These are phyloP conservation scores for Cyclotella choctawhatcheeana DNA, from an alignment of 108 stramenopile genomes.

Conservation along the genomic window DNA sequence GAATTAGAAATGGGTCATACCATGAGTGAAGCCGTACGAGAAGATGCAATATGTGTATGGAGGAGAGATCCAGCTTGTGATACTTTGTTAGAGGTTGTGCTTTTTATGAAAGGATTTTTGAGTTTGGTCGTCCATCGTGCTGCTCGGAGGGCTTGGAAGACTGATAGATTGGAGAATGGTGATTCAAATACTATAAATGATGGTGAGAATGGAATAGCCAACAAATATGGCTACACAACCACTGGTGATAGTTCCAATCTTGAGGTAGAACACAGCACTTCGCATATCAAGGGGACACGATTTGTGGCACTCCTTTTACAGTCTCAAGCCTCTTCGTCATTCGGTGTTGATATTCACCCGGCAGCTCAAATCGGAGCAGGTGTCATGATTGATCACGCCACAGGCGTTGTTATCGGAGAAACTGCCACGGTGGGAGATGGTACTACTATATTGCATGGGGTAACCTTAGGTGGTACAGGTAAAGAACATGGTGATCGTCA, in stretches of 20 bases:
- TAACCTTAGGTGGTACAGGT: slow-evolving; percentile 68
- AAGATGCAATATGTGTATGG: slow-evolving; percentile 63
- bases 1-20: slow-evolving; percentile 61
- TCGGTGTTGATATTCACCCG: slow-evolving; percentile 81
- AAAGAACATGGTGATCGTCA: slow-evolving; percentile 69
- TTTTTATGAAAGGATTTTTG: slow-evolving; percentile 73
- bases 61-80: slow-evolving; percentile 74
- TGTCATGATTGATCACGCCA: slow-evolving; percentile 69
- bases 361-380: slow-evolving; percentile 59
- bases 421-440: slow-evolving; percentile 67
- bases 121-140: slow-evolving; percentile 51
- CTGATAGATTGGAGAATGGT: too few relatives aligned
- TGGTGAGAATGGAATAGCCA: not conserved
- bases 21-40: slow-evolving; percentile 65
- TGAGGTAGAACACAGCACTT: not conserved
- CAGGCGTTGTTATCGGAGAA: slow-evolving; percentile 68
- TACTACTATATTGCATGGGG: slow-evolving; percentile 63
- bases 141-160: slow-evolving; percentile 52
- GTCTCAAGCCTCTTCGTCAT: slow-evolving; percentile 60
- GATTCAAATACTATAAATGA: too few relatives aligned
- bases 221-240: too few relatives aligned
- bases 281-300: slow-evolving; percentile 15
- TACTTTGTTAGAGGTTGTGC: slow-evolving; percentile 63
- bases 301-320: slow-evolving; percentile 65
- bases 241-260: too few relatives aligned